Conservation (phyloP, 176 grass and related monocot genomes). For the Musa itinerans region DNA sequence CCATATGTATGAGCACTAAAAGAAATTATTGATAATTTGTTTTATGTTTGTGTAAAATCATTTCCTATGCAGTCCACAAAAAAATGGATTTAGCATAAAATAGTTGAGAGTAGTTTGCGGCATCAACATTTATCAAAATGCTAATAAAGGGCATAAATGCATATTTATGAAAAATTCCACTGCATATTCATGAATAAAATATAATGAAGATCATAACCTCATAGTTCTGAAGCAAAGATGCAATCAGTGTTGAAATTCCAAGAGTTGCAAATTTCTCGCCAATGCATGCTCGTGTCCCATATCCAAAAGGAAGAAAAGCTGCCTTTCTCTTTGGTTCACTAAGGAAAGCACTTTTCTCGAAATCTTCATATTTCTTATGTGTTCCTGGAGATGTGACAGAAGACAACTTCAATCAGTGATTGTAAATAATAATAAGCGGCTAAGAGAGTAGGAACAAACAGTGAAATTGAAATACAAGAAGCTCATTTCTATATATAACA, state of each 20-base stretch:
- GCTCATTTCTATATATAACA: background rate
- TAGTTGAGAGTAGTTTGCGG: no score
- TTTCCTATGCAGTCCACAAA: no score
- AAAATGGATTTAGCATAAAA: background rate
- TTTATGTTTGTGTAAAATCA: no score
- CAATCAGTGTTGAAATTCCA: slow-evolving; percentile 59
- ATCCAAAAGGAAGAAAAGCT: slow-evolving; percentile 84
- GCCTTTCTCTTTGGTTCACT: slow-evolving; percentile 28
- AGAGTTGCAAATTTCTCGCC: slow-evolving; percentile 68
- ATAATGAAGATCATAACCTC: slow-evolving; percentile 36
- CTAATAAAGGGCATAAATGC: no score
- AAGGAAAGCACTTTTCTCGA: slow-evolving; percentile 17
- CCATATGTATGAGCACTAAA: no score
- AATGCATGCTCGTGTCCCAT: slow-evolving; percentile 56
- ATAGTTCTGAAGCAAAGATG: slow-evolving; percentile 50
- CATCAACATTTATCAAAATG: no score
- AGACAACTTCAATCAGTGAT: background rate
- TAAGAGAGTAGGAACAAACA: background rate
- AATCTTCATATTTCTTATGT: slow-evolving; percentile 27
- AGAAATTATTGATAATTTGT: no score
- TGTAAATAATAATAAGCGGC: background rate
- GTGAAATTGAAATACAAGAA: background rate
- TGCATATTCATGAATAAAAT: background rate
- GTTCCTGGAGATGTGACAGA: slow-evolving; percentile 23
- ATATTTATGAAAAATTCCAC: no score